These are phyloP conservation scores for Geoglossum glabrum DNA, from an alignment of 495 filamentous ascomycete genomes.

Conservation along the genomic window DNA sequence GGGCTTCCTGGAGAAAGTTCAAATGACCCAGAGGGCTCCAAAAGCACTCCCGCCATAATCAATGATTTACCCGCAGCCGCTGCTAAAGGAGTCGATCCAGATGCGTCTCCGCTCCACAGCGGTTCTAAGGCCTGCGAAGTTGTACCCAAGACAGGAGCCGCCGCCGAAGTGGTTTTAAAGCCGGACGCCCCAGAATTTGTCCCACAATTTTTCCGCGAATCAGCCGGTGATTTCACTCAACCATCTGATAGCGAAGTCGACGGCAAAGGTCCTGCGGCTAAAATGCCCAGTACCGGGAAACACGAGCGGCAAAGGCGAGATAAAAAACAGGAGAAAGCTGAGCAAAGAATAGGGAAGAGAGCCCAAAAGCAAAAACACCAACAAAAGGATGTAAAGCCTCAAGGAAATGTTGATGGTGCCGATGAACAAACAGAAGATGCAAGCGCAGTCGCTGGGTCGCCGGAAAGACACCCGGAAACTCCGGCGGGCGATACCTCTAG, in stretches of 20 bases:
- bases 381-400: not conserved
- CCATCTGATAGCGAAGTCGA: not conserved
- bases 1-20: constrained; percentile 17
- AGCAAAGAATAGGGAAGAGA: not conserved
- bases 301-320: not conserved
- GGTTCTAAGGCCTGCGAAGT: not conserved
- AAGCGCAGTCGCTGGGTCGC: not conserved
- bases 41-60: constrained; percentile 18
- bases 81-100: not conserved
- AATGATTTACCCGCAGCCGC: constrained; percentile 18
- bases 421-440: not conserved
- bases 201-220: constrained; percentile 11
- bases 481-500: not conserved
- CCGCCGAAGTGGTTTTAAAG: constrained; percentile 27
- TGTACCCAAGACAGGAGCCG: constrained; percentile 7
- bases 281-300: not conserved
- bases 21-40: not conserved
- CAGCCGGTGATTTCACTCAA: not conserved
- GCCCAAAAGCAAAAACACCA: not conserved
- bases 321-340: not conserved
- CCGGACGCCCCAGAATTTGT: constrained; percentile 35
- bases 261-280: not conserved
- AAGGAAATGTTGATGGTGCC: not conserved
- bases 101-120: not conserved
- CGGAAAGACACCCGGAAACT: not conserved